Evolutionary conservation across 176 grass and related monocot genomes (phyloP).

Genomic region (Oryza meyeriana): DNA sequence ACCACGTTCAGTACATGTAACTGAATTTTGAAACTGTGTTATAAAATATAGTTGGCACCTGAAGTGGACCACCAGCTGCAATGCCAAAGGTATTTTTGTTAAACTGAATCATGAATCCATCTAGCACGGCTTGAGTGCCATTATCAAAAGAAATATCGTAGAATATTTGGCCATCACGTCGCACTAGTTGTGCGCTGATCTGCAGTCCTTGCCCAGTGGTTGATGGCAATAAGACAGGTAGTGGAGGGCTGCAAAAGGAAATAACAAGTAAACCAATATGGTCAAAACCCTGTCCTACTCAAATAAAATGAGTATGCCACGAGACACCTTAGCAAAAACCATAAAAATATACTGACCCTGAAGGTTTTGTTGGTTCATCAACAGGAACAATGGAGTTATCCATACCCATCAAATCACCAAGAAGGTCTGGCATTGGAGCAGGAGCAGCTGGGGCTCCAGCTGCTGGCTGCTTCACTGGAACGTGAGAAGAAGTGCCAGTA

Average conservation of each 20-base stretch:
- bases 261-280: slow-evolving; percentile 15
- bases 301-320: slow-evolving; percentile 5
- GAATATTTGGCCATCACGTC: slow-evolving; percentile 83
- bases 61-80: slow-evolving; percentile 81
- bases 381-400: slow-evolving; percentile 79
- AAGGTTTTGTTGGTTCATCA: slow-evolving; percentile 55
- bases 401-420: slow-evolving; percentile 86
- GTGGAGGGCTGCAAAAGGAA: slow-evolving; percentile 54
- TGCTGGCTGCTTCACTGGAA: slow-evolving; percentile 44
- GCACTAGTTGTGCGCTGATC: slow-evolving; percentile 83
- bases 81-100: slow-evolving; percentile 98
- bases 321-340: slow-evolving; percentile 5
- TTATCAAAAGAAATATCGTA: slow-evolving; percentile 91
- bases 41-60: slow-evolving; percentile 48
- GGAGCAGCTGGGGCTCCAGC: slow-evolving; percentile 42
- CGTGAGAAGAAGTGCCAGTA: slow-evolving; percentile 53
- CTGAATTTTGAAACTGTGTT: not conserved
- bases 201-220: slow-evolving; percentile 90
- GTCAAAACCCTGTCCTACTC: slow-evolving; percentile 4
- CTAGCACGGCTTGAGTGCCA: slow-evolving; percentile 57
- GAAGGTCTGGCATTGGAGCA: slow-evolving; percentile 81
- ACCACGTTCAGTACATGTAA: slow-evolving; percentile 22
- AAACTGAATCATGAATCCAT: slow-evolving; percentile 99
- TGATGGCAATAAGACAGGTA: slow-evolving; percentile 82
- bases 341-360: slow-evolving; percentile 49